phyloP scores from a whole-genome alignment of 768 basidiomycete species.

The Punctularia strigosozonata region DNA sequence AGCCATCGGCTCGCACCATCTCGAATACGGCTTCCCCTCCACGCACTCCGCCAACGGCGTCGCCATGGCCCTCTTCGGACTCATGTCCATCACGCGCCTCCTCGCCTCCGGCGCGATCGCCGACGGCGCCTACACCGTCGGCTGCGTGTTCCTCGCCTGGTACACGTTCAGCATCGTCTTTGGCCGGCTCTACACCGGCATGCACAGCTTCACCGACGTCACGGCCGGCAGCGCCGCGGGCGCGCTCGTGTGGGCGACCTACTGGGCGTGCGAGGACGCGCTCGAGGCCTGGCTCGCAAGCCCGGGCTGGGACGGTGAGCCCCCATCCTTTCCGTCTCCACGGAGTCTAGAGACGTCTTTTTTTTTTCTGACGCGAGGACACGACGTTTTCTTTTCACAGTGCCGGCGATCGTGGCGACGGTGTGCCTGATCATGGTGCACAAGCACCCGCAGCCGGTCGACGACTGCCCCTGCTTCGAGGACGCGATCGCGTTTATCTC shows the following conservation, averaged over 20 bases:
- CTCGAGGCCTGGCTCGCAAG: conserved; percentile 32
- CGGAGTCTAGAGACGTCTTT: too few relatives aligned
- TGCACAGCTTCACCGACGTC: conserved; percentile 82
- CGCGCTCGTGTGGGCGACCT: conserved; percentile 44
- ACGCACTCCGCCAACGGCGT: conserved; percentile 90
- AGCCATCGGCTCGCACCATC: conserved; percentile 73
- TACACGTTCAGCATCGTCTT: conserved; percentile 68
- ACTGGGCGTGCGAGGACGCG: conserved; percentile 20
- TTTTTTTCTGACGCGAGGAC: not conserved
- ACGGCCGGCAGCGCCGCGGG: conserved; percentile 53
- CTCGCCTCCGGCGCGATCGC: conserved; percentile 25
- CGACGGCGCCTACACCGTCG: conserved; percentile 25
- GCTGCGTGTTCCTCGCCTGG: conserved; percentile 31
- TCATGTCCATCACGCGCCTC: not conserved
- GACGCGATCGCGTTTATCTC: conserved; percentile 92
- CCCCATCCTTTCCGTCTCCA: conserved; percentile 10
- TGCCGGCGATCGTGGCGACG: conserved; percentile 50
- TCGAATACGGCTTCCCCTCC: conserved; percentile 93
- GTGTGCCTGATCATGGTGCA: conserved; percentile 69
- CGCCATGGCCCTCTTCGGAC: conserved; percentile 57
- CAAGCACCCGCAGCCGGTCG: conserved; percentile 87
- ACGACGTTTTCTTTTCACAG: conserved; percentile 14
- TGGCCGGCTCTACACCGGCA: conserved; percentile 74
- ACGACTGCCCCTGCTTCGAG: conserved; percentile 97
- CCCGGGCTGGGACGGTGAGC: conserved; percentile 24